Conservation (phyloP, 2,329 filamentous ascomycete genomes). For the Fragosphaeria purpurea region DNA sequence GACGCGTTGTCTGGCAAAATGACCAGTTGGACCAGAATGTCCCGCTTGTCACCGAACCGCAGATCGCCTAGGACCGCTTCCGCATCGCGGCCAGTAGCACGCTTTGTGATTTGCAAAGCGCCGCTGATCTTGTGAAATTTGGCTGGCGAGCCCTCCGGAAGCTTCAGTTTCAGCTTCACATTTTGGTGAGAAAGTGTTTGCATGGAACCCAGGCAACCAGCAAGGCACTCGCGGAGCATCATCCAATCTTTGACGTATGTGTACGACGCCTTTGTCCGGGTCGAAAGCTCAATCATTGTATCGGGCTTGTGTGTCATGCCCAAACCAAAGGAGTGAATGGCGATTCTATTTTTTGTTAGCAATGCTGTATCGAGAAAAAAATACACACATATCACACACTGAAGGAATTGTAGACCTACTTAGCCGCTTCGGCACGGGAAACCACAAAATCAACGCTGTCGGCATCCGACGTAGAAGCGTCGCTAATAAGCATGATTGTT, state of each 20-base stretch:
- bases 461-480: conserved; percentile 86
- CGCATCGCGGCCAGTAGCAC: conserved; percentile 86
- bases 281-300: conserved; percentile 96
- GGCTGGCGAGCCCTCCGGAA: conserved; percentile 92
- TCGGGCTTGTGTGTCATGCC: conserved; percentile 97
- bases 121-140: conserved; percentile 99
- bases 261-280: conserved; percentile 90
- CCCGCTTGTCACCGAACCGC: conserved; percentile 86
- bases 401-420: conserved; percentile 45
- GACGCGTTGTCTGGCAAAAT: conserved; percentile 77
- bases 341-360: conserved; percentile 50
- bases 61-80: conserved; percentile 88
- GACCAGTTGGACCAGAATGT: conserved; percentile 87
- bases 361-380: not conserved
- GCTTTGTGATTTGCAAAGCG: conserved; percentile 90
- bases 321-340: conserved; percentile 92
- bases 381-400: conserved; percentile 48
- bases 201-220: conserved; percentile 81
- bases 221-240: conserved; percentile 96
- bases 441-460: conserved; percentile 98
- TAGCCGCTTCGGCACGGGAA: conserved; percentile 90
- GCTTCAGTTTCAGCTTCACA: conserved; percentile 84
- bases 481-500: conserved; percentile 92
- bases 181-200: conserved; percentile 98
- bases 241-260: conserved; percentile 99